phyloP scores from a whole-genome alignment of 2,329 filamentous ascomycete species.

The Biscogniauxia mediterranea region DNA sequence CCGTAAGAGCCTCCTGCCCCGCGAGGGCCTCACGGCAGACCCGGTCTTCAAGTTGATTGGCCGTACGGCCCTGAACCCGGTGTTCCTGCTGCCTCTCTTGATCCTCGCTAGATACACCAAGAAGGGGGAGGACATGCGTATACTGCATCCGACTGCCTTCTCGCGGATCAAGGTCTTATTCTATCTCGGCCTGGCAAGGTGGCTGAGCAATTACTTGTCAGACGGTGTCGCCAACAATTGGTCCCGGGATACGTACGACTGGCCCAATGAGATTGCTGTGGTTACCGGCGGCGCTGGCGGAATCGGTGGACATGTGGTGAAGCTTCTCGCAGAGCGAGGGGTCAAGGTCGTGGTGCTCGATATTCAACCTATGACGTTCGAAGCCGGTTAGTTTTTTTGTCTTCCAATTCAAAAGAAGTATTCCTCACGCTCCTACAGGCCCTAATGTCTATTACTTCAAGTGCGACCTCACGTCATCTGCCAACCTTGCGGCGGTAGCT shows the following conservation, averaged over 20 bases:
- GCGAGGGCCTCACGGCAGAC: slow-evolving; percentile 60
- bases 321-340: slow-evolving; percentile 60
- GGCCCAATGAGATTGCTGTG: slow-evolving; percentile 67
- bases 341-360: slow-evolving; percentile 72
- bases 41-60: slow-evolving; percentile 57
- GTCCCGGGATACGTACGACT: slow-evolving; percentile 56
- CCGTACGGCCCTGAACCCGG: slow-evolving; percentile 62
- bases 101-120: slow-evolving; percentile 63
- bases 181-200: slow-evolving; percentile 48
- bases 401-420: neutral
- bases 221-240: slow-evolving; percentile 49
- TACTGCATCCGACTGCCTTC: slow-evolving; percentile 50
- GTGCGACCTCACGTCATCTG: slow-evolving; percentile 65
- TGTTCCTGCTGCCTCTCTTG: slow-evolving; percentile 61
- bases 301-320: slow-evolving; percentile 66
- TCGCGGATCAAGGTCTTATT: slow-evolving; percentile 53
- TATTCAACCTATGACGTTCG: slow-evolving; percentile 48
- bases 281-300: slow-evolving; percentile 74
- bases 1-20: slow-evolving; percentile 52
- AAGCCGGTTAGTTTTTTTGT: slow-evolving; percentile 19
- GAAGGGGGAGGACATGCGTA: slow-evolving; percentile 53
- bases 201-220: slow-evolving; percentile 51
- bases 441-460: slow-evolving; percentile 65
- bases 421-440: slow-evolving; percentile 36
- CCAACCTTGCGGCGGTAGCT: slow-evolving; percentile 43